Conservation (phyloP, 2,329 filamentous ascomycete genomes). For the Aureobasidium lini region DNA sequence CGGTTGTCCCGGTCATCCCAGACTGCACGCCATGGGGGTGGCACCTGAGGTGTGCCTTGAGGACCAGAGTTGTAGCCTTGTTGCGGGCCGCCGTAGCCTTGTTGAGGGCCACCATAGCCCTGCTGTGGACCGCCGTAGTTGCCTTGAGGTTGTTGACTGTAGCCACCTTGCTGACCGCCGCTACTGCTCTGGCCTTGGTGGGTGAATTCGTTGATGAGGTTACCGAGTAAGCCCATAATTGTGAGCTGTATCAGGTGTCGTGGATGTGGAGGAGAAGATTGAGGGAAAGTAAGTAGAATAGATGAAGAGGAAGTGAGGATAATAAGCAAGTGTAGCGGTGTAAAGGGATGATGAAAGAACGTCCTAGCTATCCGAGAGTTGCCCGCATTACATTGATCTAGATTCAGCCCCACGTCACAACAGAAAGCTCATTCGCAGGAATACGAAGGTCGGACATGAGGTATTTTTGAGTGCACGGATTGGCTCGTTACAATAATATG, state of each 20-base stretch:
- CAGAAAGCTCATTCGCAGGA: neutral
- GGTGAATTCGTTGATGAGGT: conserved; percentile 25
- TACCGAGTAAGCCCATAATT: conserved; percentile 23
- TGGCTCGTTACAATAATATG: neutral
- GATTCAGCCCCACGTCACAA: neutral
- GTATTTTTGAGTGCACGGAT: neutral
- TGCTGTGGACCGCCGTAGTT: conserved; percentile 17
- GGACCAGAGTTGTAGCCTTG: conserved; percentile 10
- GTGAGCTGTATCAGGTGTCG: neutral
- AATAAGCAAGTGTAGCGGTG: neutral
- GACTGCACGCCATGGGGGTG: conserved; percentile 38
- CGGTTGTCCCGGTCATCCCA: conserved; percentile 35
- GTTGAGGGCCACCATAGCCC: conserved; percentile 1
- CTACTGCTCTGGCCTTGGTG: conserved; percentile 13
- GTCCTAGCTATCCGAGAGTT: neutral
- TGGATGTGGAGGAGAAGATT: neutral
- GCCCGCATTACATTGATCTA: neutral
- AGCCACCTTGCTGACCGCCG: conserved; percentile 14
- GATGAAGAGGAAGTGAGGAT: neutral
- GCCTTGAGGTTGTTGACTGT: conserved; percentile 6
- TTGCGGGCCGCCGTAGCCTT: neutral
- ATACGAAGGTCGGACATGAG: neutral
- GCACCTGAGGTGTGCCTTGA: conserved; percentile 24
- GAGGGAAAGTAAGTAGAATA: neutral
- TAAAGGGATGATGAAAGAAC: neutral